Evolutionary conservation across 495 filamentous ascomycete species (phyloP), one percentile per base, ranked within the genome.

Genomic region (Tuber magnatum): DNA sequence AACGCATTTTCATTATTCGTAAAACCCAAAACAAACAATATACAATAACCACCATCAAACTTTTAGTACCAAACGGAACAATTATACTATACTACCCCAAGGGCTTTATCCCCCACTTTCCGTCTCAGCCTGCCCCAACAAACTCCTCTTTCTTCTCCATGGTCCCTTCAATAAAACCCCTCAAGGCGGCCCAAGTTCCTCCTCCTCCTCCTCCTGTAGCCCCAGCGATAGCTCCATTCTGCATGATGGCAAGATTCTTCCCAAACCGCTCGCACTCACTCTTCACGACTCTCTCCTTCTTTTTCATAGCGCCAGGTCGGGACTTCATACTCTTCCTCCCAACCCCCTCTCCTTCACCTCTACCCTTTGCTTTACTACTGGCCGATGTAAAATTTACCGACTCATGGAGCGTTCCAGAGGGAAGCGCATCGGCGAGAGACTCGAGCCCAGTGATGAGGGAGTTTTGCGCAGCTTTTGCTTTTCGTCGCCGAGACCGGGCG

Each of bases 241-340:
- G 86, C 75, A 88, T 79, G 84, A 89, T 86, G 56, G 91, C 93
- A 86, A 98, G 84, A 83, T 94, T 97, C 84, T 86, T 87, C 74
- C 88, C 89, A 81, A 97, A 97, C 75, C 94, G 86, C 83, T 93
- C 89, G 82, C 91, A 89, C 87, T 98, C 94, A 77, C 86, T 83
- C 83, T 85, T 88, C 71, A 96, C 91, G 41, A 97, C 61, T 83
- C 88, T 89, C 83, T 93, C 92, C 84, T 91, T 94, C 78, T 89
- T 86, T 87, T 93, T 97, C 85, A 92, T 86, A 22, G 93, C 92
- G 0, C 94, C 94, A 0, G 92, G 92, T 71, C 90, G 84, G 72
- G 86, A 88, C 81, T 87, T 90, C 73, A 98, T 78, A 69, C 89
- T 92, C 84, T 90, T 90, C 68, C 90, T 89, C 75, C 88, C 86